A percentile compares a stretch with the other conserved stretches of the same genome.
Evolutionary conservation across 2,329 filamentous ascomycete species (phyloP).

Genomic region (Daldinia sp.): DNA sequence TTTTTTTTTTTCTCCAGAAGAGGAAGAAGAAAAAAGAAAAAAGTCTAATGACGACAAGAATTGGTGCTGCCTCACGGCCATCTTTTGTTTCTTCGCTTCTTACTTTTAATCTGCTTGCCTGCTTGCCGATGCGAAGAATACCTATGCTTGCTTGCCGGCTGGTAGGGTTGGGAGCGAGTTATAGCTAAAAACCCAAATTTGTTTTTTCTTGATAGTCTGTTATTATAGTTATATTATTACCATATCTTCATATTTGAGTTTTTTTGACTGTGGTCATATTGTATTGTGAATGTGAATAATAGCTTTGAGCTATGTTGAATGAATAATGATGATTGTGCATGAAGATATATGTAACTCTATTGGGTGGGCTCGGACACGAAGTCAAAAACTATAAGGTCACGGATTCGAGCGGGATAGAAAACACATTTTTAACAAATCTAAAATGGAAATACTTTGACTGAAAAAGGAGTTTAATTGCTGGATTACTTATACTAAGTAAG

Average conservation of each 20-base stretch:
- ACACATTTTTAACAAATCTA: background rate
- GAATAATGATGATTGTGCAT: background rate
- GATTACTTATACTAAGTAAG: no score
- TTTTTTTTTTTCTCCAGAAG: slow-evolving; percentile 17
- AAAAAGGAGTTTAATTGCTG: background rate
- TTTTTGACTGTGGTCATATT: background rate
- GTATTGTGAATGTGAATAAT: background rate
- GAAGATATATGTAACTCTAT: background rate
- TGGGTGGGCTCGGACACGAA: background rate
- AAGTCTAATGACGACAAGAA: slow-evolving; percentile 43
- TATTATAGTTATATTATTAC: slow-evolving; percentile 27
- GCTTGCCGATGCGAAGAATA: slow-evolving; percentile 28
- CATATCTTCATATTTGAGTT: slow-evolving; percentile 9
- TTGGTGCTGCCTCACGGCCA: slow-evolving; percentile 54
- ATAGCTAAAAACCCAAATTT: slow-evolving; percentile 17
- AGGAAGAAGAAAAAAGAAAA: slow-evolving; percentile 23
- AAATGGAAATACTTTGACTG: background rate
- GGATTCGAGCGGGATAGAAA: background rate
- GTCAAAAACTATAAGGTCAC: background rate
- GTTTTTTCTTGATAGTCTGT: slow-evolving; percentile 36
- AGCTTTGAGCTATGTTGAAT: no score
- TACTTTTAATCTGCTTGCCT: slow-evolving; percentile 15
- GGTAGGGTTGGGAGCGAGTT: slow-evolving; percentile 10
- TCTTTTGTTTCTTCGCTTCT: slow-evolving; percentile 47
- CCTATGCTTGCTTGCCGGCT: slow-evolving; percentile 24